Evolutionary conservation across 345 rosid genomes (phyloP).

Genomic region (Lepidium didymum): DNA sequence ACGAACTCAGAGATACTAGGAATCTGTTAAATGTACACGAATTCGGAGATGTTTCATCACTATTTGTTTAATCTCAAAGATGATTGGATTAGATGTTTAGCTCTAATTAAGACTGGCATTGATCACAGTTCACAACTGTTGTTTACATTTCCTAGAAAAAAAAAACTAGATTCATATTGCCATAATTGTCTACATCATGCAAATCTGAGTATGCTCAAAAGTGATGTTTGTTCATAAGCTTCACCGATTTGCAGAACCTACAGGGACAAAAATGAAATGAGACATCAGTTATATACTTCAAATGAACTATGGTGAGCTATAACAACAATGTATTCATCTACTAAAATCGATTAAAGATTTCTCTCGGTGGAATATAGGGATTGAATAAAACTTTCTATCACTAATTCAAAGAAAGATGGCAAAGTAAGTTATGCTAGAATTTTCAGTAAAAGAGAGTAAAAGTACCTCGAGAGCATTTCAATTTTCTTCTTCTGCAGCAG

Average conservation of each 20-base stretch:
- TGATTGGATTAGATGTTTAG: background rate
- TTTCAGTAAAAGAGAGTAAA: background rate
- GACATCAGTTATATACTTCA: background rate
- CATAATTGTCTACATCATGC: background rate
- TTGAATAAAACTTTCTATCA: background rate
- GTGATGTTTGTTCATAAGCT: background rate
- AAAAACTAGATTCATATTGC: background rate
- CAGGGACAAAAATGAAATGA: background rate
- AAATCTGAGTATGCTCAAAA: background rate
- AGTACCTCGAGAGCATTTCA: slow-evolving; percentile 21
- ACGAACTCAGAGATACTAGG: too few relatives aligned
- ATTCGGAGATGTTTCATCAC: background rate
- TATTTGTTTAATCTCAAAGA: background rate
- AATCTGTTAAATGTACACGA: too few relatives aligned
- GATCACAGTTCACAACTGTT: slow-evolving; percentile 6
- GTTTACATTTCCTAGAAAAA: background rate
- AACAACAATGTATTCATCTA: background rate
- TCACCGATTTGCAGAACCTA: slow-evolving; percentile 9
- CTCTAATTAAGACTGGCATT: background rate
- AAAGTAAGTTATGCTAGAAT: background rate
- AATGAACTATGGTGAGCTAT: background rate
- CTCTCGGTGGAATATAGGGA: too few relatives aligned
- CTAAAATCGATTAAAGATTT: background rate
- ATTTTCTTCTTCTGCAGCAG: slow-evolving; percentile 22
- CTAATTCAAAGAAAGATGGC: background rate